Base-by-base conservation (phyloP, 108 stramenopile genomes). In the Cyclotella choctawhatcheeana region DNA sequence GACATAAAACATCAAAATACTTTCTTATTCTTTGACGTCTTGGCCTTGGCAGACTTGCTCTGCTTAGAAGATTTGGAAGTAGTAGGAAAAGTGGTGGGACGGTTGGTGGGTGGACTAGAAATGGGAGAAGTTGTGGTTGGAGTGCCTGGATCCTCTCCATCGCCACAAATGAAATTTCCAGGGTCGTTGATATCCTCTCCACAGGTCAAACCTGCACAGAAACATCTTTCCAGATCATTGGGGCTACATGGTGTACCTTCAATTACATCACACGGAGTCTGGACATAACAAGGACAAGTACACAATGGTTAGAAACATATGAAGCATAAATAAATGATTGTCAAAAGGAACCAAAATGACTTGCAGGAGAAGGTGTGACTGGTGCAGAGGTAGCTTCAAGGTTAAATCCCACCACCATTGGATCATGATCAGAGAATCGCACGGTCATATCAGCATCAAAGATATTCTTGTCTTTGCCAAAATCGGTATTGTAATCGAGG, bases 401-500 rank as follows among this genome's bases (percentile, higher is more conserved):
- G 22, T 48, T 25, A 16, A 72, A 53, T 27, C 71, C 73, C 54
- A 34, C 43, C 3, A 82, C 32, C 37, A 76, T 51, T 40, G 82
- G 65, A 61, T 58, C 55, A 45, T 82, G 82, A 64, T 82, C 82
- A 34, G 82, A 82, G 34, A 52, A 67, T 22, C 82, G 76, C 24
- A 13, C 34, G 13, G 82, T 32, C 0, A 29, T 16, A 0, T 31
- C 45, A 31, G 64, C 76, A 55, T 77, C 61, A 64, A 82, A 82
- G 40, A 63, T 56, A 0, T 51, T 32, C 18, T 34, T 22, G 44
- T 66, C 64, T 0, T 48, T 54, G 13, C 67, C 53, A 44, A 69
- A 79, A 43, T 77, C 76, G 29, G 58, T 30, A 25, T 77, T 82
- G 58, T 82, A 82, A 64, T 82, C 82, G 6, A 82, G 45, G 2